phyloP scores from a whole-genome alignment of 257 asterid genomes.

The Perilla frutescens region DNA sequence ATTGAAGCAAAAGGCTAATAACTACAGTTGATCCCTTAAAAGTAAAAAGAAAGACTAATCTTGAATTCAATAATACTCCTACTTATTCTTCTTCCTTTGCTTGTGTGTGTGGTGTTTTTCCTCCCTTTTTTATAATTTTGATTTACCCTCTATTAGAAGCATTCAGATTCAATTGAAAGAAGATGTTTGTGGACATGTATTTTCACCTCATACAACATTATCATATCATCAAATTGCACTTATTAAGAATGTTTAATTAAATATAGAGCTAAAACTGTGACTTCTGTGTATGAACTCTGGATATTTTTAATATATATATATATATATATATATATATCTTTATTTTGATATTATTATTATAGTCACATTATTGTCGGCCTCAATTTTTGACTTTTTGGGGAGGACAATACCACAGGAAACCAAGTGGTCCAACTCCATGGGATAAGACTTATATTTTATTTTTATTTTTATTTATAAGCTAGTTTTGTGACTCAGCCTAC shows the following conservation, averaged over 20 bases:
- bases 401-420: background rate
- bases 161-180: too few species aligned
- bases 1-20: constrained; percentile 1
- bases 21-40: background rate
- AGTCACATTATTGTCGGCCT: constrained; percentile 9
- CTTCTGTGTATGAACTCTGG: constrained; percentile 4
- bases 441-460: too few species aligned
- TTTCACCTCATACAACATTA: constrained; percentile 10
- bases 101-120: too few species aligned
- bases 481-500: too few species aligned
- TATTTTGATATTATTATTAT: background rate
- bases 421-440: constrained; percentile 23
- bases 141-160: too few species aligned
- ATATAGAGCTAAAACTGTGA: background rate
- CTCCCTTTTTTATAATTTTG: too few species aligned
- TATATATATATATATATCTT: background rate
- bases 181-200: background rate
- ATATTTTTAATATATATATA: background rate
- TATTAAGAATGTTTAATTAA: background rate
- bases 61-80: background rate
- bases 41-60: background rate
- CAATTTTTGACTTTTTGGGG: constrained; percentile 23
- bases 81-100: too few species aligned
- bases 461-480: background rate
- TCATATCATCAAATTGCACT: background rate